Conservation (phyloP, 257 asterid species). For the Solanum chiquidenum region DNA sequence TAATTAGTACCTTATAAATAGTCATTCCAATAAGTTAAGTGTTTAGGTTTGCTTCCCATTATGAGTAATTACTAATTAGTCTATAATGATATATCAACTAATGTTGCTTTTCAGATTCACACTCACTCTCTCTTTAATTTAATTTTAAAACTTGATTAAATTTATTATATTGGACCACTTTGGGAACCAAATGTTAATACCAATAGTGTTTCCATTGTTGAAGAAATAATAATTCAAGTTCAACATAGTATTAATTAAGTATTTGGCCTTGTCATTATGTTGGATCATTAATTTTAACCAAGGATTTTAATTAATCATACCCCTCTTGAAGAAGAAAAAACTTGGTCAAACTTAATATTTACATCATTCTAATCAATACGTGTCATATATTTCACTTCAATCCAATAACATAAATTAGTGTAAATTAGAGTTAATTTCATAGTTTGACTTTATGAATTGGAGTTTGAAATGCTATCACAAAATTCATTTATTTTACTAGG, state of each 20-base stretch:
- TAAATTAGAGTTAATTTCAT: too few species aligned
- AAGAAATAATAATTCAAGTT: too few species aligned
- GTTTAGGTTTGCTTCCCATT: neutral
- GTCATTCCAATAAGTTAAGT: neutral
- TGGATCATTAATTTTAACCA: too few species aligned
- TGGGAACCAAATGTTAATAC: neutral
- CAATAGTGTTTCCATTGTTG: too few species aligned
- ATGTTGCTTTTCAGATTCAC: neutral
- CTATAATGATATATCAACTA: neutral
- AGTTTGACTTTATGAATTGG: neutral
- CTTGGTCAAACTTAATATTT: neutral
- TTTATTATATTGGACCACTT: neutral
- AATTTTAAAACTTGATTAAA: neutral
- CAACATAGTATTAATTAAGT: too few species aligned
- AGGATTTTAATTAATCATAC: too few species aligned
- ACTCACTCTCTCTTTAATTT: neutral
- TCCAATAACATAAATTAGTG: neutral
- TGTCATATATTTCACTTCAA: neutral
- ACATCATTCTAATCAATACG: too few species aligned
- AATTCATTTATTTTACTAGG: neutral
- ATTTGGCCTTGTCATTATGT: too few species aligned
- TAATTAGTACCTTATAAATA: neutral
- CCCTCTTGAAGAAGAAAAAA: neutral
- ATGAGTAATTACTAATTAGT: neutral
- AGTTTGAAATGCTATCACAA: neutral